Evolutionary conservation across 1,284 basidiomycete species (phyloP), one percentile per base, ranked within the genome.

Genomic region (Coriolopsis trogii): DNA sequence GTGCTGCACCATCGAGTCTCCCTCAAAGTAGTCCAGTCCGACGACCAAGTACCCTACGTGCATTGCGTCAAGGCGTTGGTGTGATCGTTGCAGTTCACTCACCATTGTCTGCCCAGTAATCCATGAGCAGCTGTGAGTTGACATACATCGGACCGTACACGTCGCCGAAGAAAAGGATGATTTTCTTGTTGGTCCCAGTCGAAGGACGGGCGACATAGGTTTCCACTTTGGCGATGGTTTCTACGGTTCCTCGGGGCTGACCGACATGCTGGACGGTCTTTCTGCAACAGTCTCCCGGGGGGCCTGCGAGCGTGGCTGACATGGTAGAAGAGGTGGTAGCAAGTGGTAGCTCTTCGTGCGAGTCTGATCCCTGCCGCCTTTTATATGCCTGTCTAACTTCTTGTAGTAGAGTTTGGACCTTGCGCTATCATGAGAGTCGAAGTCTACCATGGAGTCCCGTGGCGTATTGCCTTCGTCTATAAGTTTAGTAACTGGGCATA

Each of bases 1-100:
- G n/a, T 73, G 46, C 2, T 51, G 39, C 2, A 60, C 54, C 37
- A 83, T 56, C 10, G 74, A 68, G 49, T 84, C 80, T 4, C 82
- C 81, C 52, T 82, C 74, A 63, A 84, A 81, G 61, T 81, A 84
- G 55, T 84, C 82, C 24, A 77, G 64, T 1, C 79, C 81, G 9
- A 82, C 64, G 2, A 84, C 80, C 33, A 70, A 66, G 61, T 75
- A 83, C 0, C 82, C 81, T 83, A 45, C 18, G 23, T 23, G 9
- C 15, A 12, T n/a, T 21, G 16, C 15, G 39, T 30, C 28, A 30
- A 8, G 16, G 38, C 23, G 4, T 7, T 26, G 7, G 3, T 26
- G 8, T 15, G 13, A 29, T 16, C 28, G n/a, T 16, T 12, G n/a
- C 9, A 6, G 2, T 6, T 4, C 9, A 58, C 68, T 13, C 47